These are phyloP conservation scores for Epichloe festucae DNA, from an alignment of 2,329 filamentous ascomycete species.

Conservation along the genomic window DNA sequence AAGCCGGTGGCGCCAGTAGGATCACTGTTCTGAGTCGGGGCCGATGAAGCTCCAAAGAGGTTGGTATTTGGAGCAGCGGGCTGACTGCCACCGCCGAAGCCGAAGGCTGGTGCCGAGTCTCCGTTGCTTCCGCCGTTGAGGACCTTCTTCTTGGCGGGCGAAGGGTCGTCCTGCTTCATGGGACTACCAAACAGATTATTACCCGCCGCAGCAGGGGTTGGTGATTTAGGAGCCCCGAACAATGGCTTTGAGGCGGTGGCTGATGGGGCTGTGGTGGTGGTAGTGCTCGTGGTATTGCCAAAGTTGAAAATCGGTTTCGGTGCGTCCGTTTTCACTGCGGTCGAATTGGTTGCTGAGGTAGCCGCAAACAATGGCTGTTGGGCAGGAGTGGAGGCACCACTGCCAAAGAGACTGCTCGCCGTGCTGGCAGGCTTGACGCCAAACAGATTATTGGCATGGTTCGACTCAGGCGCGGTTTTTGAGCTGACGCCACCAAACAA, in stretches of 20 bases:
- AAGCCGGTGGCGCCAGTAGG: conserved; percentile 23
- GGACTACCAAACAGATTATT: conserved; percentile 27
- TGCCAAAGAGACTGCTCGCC: conserved; percentile 4
- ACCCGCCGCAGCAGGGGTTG: conserved; percentile 13
- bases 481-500: conserved; percentile 6
- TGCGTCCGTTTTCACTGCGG: conserved; percentile 5
- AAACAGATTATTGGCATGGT: conserved; percentile 10
- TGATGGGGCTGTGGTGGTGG: conserved; percentile 17
- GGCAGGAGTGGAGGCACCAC: conserved; percentile 7
- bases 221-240: conserved; percentile 25
- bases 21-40: conserved; percentile 10
- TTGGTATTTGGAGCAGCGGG: conserved; percentile 21
- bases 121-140: conserved; percentile 15
- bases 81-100: conserved; percentile 16
- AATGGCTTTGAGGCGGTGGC: conserved; percentile 20
- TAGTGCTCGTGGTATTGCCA: conserved; percentile 13
- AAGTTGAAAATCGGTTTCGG: conserved; percentile 23
- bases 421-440: conserved; percentile 13
- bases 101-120: conserved; percentile 21
- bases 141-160: conserved; percentile 24
- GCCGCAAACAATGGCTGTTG: conserved; percentile 9
- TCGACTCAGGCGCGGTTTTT: conserved; percentile 6
- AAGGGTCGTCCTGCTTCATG: conserved; percentile 30
- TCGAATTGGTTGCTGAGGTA: conserved; percentile 7
- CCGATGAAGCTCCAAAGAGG: conserved; percentile 21